Base-by-base conservation (phyloP, 2,329 filamentous ascomycete species). In the Trichoderma arundinaceum region DNA sequence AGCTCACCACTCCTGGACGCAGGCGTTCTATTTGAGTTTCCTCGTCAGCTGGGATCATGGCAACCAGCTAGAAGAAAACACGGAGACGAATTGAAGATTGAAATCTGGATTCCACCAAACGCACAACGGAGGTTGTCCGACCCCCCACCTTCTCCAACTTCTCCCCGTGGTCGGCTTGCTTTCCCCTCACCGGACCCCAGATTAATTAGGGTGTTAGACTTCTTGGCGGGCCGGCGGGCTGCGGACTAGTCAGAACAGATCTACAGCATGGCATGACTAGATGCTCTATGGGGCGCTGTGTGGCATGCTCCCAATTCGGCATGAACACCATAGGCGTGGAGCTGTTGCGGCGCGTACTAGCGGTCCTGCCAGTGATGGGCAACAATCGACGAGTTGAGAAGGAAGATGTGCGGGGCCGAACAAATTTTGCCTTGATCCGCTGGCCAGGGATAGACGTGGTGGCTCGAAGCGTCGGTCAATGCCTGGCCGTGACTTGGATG, bases 21-120 rank as follows among this genome's bases (percentile, higher is more conserved):
- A 62, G 12, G 39, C 57, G 38, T 17, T 32, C 13, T 1, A 17
- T 19, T 44, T 46, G 49, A 49, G 13, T 1, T 17, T n/a, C 7
- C 12, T 28, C 9, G 19, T 9, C 39, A 46, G 49, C 49, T 17
- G 19, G 49, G 38, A 33, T 39, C 7, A n/a, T 22, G 13, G 28
- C 54, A 15, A 46, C 38, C 39, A 46, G 60, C 60, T 63, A 63
- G 60, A 63, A 54, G 60, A 63, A 53, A 39, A 46, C 7, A 43
- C 60, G 60, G 49, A 54, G 43, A 19, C 35, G 60, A 35, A 33
- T 13, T 46, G 49, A 13, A 39, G 17, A 46, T 10, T 43, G 19
- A 17, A 52, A 22, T 12, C 13, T 22, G 32, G 38, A 35, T 28
- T 33, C 28, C 60, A 63, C 49, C 60, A 49, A 63, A 46, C 12